These are phyloP conservation scores for Phaeosphaeriaceae sp. DNA, from an alignment of 2,329 filamentous ascomycete genomes.

Conservation along the genomic window DNA sequence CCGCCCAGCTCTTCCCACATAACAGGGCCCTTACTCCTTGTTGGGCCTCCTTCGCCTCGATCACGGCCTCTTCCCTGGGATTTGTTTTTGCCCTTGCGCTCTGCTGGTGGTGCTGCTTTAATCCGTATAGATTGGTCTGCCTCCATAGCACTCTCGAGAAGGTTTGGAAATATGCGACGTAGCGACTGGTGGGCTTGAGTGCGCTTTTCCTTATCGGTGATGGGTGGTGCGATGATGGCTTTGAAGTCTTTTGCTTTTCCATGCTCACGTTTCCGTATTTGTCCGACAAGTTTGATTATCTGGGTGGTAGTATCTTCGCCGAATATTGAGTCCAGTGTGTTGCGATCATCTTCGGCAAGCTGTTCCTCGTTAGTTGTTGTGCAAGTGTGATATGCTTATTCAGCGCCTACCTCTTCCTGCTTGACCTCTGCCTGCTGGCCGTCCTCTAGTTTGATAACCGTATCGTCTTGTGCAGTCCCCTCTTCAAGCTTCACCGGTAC, in stretches of 20 bases:
- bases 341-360: constrained; percentile 48
- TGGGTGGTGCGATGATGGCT: constrained; percentile 58
- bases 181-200: constrained; percentile 70
- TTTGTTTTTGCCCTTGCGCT: constrained; percentile 42
- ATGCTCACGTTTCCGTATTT: constrained; percentile 60
- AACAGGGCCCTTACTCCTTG: constrained; percentile 40
- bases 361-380: constrained; percentile 20
- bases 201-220: constrained; percentile 66
- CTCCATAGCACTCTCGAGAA: constrained; percentile 78
- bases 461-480: constrained; percentile 31
- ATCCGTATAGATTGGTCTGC: constrained; percentile 72
- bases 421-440: constrained; percentile 16
- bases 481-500: constrained; percentile 8
- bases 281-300: constrained; percentile 63
- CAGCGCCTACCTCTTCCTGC: constrained; percentile 8
- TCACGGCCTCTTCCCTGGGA: constrained; percentile 29
- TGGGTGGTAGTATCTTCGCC: constrained; percentile 57
- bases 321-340: constrained; percentile 55
- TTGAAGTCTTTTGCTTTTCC: constrained; percentile 64
- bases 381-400: too few species aligned
- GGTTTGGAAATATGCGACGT: constrained; percentile 78
- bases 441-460: constrained; percentile 20
- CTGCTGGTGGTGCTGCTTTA: constrained; percentile 52
- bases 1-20: constrained; percentile 73
- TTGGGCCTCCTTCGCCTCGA: constrained; percentile 26